Base-by-base conservation (phyloP, 2,329 filamentous ascomycete genomes). In the Septoria petroselini region DNA sequence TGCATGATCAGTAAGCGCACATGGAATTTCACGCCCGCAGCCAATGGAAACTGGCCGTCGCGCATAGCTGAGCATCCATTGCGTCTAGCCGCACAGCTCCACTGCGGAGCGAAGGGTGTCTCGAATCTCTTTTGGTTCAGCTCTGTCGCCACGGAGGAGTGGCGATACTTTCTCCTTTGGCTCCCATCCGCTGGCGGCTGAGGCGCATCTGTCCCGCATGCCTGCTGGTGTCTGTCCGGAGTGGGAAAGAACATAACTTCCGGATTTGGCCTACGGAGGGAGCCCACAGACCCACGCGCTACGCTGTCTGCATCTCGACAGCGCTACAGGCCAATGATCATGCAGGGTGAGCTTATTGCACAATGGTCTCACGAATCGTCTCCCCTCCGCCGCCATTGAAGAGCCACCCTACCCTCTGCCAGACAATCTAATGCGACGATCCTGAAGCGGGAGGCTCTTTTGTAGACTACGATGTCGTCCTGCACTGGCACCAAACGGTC, bases 401-500 rank as follows among this genome's bases (percentile, higher is more conserved):
- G 53, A 48, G 59, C 58, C 58, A 53, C 54, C 27, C 41, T 35
- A 37, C 43, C 50, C 43, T 53, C 31, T 57, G 52, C 53, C 55
- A 50, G 48, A 48, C 38, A 35, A 43, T 50, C 37, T 46, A 57
- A 54, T 54, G 47, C 54, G 54, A 49, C 46, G 48, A 49, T 53
- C 54, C 53, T 41, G 39, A 41, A 52, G 42, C 49, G 54, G 23
- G 50, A 53, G 17, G 41, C 46, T 41, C 34, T 50, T n/a, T n/a
- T 52, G 48, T 53, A 51, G 51, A 56, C 54, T 48, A 52, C 48
- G 39, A 45, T 62, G 55, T 59, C 59, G 41, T 55, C 54, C 54
- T 62, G 58, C 59, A 61, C 54, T 59, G 58, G 60, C 55, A 60
- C 54, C 31, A 53, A 53, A 54, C 52, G 48, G 56, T 62, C 57